These are phyloP conservation scores for Ustilago vetiveriae DNA, from an alignment of 1,284 basidiomycete genomes.

Conservation along the genomic window DNA sequence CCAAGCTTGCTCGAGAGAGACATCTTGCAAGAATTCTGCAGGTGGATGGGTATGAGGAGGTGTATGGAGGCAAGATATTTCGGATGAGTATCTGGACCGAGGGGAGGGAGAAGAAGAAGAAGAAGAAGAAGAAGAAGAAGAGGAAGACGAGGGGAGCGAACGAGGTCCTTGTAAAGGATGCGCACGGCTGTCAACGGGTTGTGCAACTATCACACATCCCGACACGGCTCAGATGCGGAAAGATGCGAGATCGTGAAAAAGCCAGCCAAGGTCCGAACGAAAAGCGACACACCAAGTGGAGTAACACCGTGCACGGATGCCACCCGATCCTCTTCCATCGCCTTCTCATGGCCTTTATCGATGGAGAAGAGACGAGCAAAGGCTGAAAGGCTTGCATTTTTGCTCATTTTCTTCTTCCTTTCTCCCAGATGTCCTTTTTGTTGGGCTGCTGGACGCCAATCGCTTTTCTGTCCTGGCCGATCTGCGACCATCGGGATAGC, in stretches of 20 bases:
- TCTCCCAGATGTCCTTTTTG: background rate
- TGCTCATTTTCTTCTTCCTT: background rate
- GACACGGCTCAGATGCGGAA: slow-evolving; percentile 4
- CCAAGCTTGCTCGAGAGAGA: slow-evolving; percentile 83
- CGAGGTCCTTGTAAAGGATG: background rate
- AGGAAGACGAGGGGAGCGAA: too few relatives aligned
- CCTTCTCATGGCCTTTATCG: slow-evolving; percentile 20
- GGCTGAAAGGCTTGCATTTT: background rate
- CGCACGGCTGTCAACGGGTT: slow-evolving; percentile 17
- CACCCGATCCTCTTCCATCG: slow-evolving; percentile 9
- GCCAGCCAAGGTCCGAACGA: slow-evolving; percentile 7
- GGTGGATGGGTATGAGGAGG: too few relatives aligned
- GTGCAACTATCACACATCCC: background rate
- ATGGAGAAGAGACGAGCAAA: slow-evolving; percentile 1
- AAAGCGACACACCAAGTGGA: slow-evolving; percentile 22
- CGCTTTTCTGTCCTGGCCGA: too few relatives aligned
- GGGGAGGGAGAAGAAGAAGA: background rate
- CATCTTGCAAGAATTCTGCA: slow-evolving; percentile 72
- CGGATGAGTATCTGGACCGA: too few relatives aligned
- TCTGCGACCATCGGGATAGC: background rate
- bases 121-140: background rate
- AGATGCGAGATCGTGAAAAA: slow-evolving; percentile 37
- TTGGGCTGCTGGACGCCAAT: too few relatives aligned
- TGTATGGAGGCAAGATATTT: too few relatives aligned
- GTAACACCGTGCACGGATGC: slow-evolving; percentile 19